phyloP scores from a whole-genome alignment of 1,139 yeast species.

The Eremothecium sinecaudum region DNA sequence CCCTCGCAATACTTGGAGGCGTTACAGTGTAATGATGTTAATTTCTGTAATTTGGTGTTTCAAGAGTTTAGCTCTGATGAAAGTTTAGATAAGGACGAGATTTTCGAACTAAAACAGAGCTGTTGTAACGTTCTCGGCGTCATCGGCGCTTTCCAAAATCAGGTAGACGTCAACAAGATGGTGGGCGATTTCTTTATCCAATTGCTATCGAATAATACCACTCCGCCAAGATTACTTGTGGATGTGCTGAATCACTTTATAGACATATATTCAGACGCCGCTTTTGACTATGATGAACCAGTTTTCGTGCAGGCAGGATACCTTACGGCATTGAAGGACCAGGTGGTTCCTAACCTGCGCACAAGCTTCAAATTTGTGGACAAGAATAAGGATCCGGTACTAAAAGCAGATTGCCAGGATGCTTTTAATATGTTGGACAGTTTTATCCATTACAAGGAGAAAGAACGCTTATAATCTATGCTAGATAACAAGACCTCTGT shows the following conservation, averaged over 20 bases:
- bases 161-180: slow-evolving; percentile 37
- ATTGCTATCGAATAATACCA: slow-evolving; percentile 22
- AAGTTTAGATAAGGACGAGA: slow-evolving; percentile 15
- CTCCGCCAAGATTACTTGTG: slow-evolving; percentile 35
- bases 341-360: slow-evolving; percentile 40
- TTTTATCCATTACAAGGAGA: slow-evolving; percentile 64
- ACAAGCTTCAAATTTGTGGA: slow-evolving; percentile 52
- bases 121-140: slow-evolving; percentile 45
- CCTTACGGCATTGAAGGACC: slow-evolving; percentile 35
- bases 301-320: slow-evolving; percentile 56
- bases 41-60: slow-evolving; percentile 19
- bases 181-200: slow-evolving; percentile 42
- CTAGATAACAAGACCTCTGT: not conserved
- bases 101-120: slow-evolving; percentile 21
- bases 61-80: slow-evolving; percentile 17
- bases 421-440: slow-evolving; percentile 57
- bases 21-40: slow-evolving; percentile 18
- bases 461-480: slow-evolving; percentile 27
- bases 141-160: slow-evolving; percentile 43
- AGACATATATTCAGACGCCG: slow-evolving; percentile 74
- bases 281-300: slow-evolving; percentile 54
- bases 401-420: slow-evolving; percentile 63
- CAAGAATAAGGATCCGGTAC: slow-evolving; percentile 47
- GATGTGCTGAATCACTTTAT: slow-evolving; percentile 59
- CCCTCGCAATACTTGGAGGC: slow-evolving; percentile 13